phyloP scores from a whole-genome alignment of 208 protist genomes.

The Polymyxa betae region DNA sequence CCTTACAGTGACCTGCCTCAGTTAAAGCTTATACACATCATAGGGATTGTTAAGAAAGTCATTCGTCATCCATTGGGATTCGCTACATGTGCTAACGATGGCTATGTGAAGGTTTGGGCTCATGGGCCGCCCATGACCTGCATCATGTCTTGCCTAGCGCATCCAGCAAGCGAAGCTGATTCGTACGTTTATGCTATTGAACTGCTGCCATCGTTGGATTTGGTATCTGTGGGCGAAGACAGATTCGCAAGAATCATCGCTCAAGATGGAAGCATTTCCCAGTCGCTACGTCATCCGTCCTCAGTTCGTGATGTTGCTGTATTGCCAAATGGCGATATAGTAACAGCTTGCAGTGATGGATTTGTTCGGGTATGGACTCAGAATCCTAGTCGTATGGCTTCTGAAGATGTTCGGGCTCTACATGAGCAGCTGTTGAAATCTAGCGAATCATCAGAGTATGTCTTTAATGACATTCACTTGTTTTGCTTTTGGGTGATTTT shows the following conservation, averaged over 20 bases:
- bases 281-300: not conserved
- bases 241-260: not conserved
- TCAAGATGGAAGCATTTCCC: not conserved
- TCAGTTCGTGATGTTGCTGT: slow-evolving; percentile 1
- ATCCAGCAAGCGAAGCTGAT: not conserved
- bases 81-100: slow-evolving; percentile 28
- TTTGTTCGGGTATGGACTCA: not conserved
- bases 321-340: not conserved
- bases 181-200: slow-evolving; percentile 18
- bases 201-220: not conserved
- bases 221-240: slow-evolving; percentile 40
- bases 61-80: slow-evolving; percentile 38
- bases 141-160: slow-evolving; percentile 9
- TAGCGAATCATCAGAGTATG: slow-evolving; percentile 3
- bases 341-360: slow-evolving; percentile 24
- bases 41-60: slow-evolving; percentile 5
- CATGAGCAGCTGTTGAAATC: not conserved
- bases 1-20: not conserved
- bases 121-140: slow-evolving; percentile 25
- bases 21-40: not conserved
- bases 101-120: slow-evolving; percentile 27
- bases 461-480: not conserved
- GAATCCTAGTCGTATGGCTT: not conserved
- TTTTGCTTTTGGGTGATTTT: not conserved
- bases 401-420: not conserved